Evolutionary conservation across 495 filamentous ascomycete genomes (phyloP), one percentile per base, ranked within the genome.

Genomic region (Glonium stellatum): DNA sequence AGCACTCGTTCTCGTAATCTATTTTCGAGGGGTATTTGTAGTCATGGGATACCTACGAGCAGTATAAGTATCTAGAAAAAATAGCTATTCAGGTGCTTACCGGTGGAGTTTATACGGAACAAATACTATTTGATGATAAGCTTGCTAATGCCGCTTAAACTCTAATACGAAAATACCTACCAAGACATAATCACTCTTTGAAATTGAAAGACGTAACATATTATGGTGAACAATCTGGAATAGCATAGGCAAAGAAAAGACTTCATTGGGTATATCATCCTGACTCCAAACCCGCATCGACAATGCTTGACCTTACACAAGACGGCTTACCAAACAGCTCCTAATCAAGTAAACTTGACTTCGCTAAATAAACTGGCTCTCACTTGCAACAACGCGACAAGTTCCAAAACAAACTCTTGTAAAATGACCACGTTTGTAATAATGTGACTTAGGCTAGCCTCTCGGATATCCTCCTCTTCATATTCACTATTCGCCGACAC

Each of bases 361-460:
- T 98, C 93, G 42, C 83, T 85, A 75, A 97, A 96, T 41, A 97
- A 67, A 52, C 85, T 87, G 1, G 90, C 89, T 54, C 93, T 78
- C 11, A 91, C 86, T 67, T 97, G 90, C 54, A 95, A 80, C 67
- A 96, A 72, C 9, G 92, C 92, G 2, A 90, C 86, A 37, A 97
- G 70, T 74, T 98, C 93, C 46, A 97, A 76, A 5, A 96, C 72
- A 70, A 98, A 98, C 63, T 95, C 89, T 66, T 88, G 86, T 62
- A 87, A 74, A 54, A 89, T 77, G 48, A 88, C 80, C 21, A 83
- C 79, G 66, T 89, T 89, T 5, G 93, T 97, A 55, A 98, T 75
- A 1, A 97, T 80, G 71, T 97, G 90, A 53, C 88, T 88, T 5
- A 98, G 79, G 15, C 84, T 92, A 12, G 86, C 82, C 23, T 79